Base-by-base conservation (phyloP, 306 rosid genomes). In the Abrus pulchellus region DNA sequence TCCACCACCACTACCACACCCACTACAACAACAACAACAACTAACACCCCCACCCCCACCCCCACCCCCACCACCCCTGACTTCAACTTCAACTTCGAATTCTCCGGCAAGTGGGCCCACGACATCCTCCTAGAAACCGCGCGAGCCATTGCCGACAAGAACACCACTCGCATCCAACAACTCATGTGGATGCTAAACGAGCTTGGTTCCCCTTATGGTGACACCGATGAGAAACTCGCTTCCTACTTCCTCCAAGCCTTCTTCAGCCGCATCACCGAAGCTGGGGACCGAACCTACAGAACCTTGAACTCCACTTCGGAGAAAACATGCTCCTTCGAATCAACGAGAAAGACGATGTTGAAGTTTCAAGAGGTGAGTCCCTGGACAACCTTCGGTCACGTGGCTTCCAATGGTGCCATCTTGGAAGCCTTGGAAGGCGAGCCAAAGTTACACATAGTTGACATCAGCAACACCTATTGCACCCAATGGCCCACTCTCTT, bases 171-270 rank as follows among this genome's bases (percentile, higher is more conserved):
- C 4, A 81, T 90, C 38, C 96, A 93, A 47, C 97, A 93, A 45
- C 96, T 95, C 50, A 85, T 93, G 91, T 95, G 99, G 99, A 93
- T 91, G 95, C 97, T 95, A 62, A 95, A 95, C 75, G 99, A 95
- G 67, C 89, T 95, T 1, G 80, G 91, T 68, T 88, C 98, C 4
- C 97, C 99, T 5, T 95, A 91, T 41, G 99, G 99, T 4, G 98
- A 93, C 78, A 75, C 86, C 1, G 88, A 95, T n/a, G 97, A 95
- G 53, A 95, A 95, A 50, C 91, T 95, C 0, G 87, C 96, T 9
- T 72, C 90, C 1, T 93, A 93, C 45, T 95, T 95, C 81, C 93
- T 93, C 67, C 99, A 93, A 57, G 99, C 94, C 12, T 68, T 95
- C 48, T 93, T 95, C 55, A 70, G 92, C 66, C 97, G 97, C 50